A percentile compares a stretch with the other conserved stretches of the same genome.
Evolutionary conservation across 768 basidiomycete species (phyloP).

Genomic region (Termitomyces sp.): DNA sequence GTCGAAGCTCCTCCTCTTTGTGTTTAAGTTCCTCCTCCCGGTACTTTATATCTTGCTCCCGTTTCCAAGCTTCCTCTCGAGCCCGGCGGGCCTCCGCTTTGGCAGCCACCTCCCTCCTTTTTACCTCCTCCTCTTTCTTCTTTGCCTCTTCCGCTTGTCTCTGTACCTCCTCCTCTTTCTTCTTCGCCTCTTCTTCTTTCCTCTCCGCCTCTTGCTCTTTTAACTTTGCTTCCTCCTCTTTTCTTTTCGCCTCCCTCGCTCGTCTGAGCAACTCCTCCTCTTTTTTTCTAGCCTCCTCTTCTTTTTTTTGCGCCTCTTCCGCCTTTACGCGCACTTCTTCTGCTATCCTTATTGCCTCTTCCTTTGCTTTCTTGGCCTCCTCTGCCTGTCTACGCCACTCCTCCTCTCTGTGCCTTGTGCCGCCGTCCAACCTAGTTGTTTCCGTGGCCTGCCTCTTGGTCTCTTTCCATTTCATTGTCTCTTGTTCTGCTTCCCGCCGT

Average conservation of each 20-base stretch:
- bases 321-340: constrained; percentile 9
- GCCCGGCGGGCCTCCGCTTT: constrained; percentile 23
- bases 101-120: constrained; percentile 24
- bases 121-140: constrained; percentile 22
- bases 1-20: constrained; percentile 23
- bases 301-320: constrained; percentile 12
- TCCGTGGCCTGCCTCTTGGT: constrained; percentile 10
- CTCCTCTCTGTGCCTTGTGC: constrained; percentile 18
- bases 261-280: constrained; percentile 20
- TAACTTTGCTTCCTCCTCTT: constrained; percentile 15
- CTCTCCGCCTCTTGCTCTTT: constrained; percentile 21
- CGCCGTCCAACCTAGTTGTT: constrained; percentile 10
- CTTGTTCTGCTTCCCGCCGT: constrained; percentile 5
- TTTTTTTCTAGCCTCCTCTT: constrained; percentile 23
- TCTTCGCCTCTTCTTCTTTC: constrained; percentile 17
- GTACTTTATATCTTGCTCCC: constrained; percentile 24
- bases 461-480: constrained; percentile 7
- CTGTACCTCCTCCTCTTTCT: constrained; percentile 14
- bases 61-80: constrained; percentile 21
- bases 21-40: constrained; percentile 32
- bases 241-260: constrained; percentile 19
- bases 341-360: constrained; percentile 13
- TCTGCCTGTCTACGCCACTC: constrained; percentile 9
- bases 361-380: constrained; percentile 22
- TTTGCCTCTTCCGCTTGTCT: constrained; percentile 23